These are phyloP conservation scores for Pyrus pyrifolia DNA, from an alignment of 306 rosid genomes.

Conservation along the genomic window DNA sequence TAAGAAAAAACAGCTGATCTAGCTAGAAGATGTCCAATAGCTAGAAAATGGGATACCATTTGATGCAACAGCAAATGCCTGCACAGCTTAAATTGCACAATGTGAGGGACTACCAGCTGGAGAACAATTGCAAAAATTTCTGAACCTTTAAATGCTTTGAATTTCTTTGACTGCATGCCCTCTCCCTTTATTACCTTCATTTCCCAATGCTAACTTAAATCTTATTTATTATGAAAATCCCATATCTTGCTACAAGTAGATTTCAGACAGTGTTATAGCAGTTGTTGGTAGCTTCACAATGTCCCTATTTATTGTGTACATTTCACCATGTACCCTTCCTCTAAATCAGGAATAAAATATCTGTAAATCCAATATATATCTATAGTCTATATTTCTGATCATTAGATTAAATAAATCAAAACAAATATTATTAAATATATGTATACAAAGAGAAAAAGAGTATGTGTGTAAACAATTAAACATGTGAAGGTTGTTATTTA, in stretches of 20 bases:
- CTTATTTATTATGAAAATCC: slow-evolving; percentile 19
- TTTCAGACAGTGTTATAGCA: slow-evolving; percentile 2
- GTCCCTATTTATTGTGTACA: background rate
- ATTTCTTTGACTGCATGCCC: slow-evolving; percentile 17
- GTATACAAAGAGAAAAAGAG: too few species aligned
- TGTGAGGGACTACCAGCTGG: background rate
- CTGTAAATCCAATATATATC: too few species aligned
- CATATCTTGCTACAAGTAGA: slow-evolving; percentile 22
- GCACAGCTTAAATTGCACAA: background rate
- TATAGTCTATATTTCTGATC: too few species aligned
- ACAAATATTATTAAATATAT: too few species aligned
- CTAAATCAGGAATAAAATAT: background rate
- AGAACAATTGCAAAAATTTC: slow-evolving; percentile 8
- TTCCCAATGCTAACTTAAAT: slow-evolving; percentile 27
- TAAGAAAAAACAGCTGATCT: too few species aligned
- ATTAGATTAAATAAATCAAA: too few species aligned
- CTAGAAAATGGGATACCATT: background rate
- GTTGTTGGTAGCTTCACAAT: background rate
- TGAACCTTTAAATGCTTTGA: slow-evolving; percentile 1
- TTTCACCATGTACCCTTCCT: background rate
- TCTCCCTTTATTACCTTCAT: slow-evolving; percentile 25
- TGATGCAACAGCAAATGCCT: slow-evolving; percentile 4
- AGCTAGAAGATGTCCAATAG: too few species aligned
- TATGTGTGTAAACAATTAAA: too few species aligned
- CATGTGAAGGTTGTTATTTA: too few species aligned